phyloP scores from a whole-genome alignment of 345 rosid genomes.

The Eucalyptus tenuipes region DNA sequence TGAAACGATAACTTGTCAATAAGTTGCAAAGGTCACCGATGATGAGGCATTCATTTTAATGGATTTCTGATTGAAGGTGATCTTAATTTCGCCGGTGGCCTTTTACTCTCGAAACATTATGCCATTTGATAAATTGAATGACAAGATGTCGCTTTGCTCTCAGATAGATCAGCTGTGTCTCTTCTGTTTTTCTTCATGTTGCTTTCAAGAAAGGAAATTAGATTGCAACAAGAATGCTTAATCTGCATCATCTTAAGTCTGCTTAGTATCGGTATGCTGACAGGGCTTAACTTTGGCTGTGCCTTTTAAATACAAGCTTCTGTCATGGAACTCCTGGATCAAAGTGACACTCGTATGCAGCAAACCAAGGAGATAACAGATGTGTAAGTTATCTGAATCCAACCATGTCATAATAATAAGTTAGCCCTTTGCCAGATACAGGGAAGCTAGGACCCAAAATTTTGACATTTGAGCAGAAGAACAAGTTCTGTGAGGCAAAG shows the following conservation, averaged over 20 bases:
- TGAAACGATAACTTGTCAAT: not conserved
- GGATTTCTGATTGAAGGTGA: not conserved
- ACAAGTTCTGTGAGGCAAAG: not conserved
- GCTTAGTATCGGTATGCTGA: rapidly evolving
- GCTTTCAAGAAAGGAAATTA: not conserved
- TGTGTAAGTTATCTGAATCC: not conserved
- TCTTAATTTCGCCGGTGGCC: not conserved
- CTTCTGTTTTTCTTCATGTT: not conserved
- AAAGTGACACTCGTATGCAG: not conserved
- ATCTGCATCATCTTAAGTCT: too few relatives aligned
- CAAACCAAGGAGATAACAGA: not conserved
- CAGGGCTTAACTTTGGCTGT: too few relatives aligned
- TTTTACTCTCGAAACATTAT: not conserved
- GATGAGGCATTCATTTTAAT: not conserved
- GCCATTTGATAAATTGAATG: not conserved
- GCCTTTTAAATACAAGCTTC: too few relatives aligned
- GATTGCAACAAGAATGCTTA: too few relatives aligned
- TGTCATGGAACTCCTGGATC: too few relatives aligned
- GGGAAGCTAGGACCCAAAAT: not conserved
- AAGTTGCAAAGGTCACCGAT: not conserved
- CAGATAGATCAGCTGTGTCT: not conserved
- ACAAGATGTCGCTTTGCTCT: not conserved
- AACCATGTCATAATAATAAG: not conserved
- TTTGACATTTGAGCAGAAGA: not conserved
- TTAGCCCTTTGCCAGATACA: not conserved